Conservation (phyloP, 352 stramenopile genomes). For the Phytophthora sp. region DNA sequence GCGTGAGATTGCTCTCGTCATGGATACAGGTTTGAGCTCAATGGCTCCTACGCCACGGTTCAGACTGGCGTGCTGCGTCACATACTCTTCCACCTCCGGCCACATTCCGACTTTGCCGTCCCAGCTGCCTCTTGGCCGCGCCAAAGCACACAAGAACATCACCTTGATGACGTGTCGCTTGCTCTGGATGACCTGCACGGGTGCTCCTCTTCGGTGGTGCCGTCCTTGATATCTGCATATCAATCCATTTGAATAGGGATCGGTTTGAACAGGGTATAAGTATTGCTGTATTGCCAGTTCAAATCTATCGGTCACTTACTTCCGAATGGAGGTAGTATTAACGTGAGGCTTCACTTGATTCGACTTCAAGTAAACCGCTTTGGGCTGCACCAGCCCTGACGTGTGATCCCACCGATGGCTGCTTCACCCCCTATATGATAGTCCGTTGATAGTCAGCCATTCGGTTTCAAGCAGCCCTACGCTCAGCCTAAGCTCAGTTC, state of each 20-base stretch:
- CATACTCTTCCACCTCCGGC: neutral
- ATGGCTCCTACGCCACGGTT: too few species aligned
- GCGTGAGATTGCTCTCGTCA: too few species aligned
- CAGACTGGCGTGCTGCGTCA: neutral
- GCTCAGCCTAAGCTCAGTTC: neutral
- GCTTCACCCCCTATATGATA: neutral
- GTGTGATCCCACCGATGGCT: neutral
- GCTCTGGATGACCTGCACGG: conserved; percentile 1
- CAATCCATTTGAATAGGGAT: too few species aligned
- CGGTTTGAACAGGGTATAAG: too few species aligned
- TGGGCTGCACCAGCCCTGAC: too few species aligned
- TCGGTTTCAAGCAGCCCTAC: too few species aligned
- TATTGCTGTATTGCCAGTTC: neutral
- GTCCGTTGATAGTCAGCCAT: neutral
- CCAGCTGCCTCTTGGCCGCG: neutral
- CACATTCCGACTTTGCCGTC: conserved; percentile 4
- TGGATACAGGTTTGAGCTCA: too few species aligned
- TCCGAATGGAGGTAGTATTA: too few species aligned
- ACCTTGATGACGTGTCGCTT: neutral
- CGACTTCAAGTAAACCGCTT: too few species aligned
- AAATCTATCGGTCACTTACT: too few species aligned
- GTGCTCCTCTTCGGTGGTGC: neutral
- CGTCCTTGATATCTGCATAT: neutral
- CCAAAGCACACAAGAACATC: conserved; percentile 11
- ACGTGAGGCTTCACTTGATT: too few species aligned